A percentile compares a stretch with the other conserved stretches of the same genome.
Conservation (phyloP, 2,329 filamentous ascomycete genomes). For the Aspergillus tamarii region DNA sequence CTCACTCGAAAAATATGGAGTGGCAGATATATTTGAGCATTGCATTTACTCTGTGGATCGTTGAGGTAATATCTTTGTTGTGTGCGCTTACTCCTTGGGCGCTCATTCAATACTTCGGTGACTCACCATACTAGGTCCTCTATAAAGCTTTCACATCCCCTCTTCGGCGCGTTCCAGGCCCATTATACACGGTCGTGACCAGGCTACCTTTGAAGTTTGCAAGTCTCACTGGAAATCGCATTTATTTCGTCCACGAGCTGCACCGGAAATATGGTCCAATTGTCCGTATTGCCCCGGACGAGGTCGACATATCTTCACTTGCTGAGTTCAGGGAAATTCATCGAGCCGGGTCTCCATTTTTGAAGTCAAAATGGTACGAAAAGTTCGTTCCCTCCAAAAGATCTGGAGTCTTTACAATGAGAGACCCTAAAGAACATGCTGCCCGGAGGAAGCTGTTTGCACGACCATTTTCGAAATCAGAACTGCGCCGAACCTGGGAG, state of each 20-base stretch:
- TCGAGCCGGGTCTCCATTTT: slow-evolving; percentile 28
- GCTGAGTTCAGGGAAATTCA: slow-evolving; percentile 31
- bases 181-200: slow-evolving; percentile 11
- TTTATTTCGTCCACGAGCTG: slow-evolving; percentile 24
- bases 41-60: not conserved
- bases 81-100: not conserved
- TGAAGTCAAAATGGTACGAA: slow-evolving; percentile 34
- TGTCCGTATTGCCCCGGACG: slow-evolving; percentile 27
- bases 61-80: not conserved
- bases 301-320: slow-evolving; percentile 40
- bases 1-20: not conserved
- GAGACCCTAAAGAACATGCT: slow-evolving; percentile 43
- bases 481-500: slow-evolving; percentile 25
- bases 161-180: slow-evolving; percentile 9
- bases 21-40: not conserved
- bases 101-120: not conserved
- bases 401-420: slow-evolving; percentile 44
- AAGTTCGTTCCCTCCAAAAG: slow-evolving; percentile 14
- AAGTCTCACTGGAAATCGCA: slow-evolving; percentile 13
- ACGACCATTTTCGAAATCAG: slow-evolving; percentile 31
- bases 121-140: not conserved
- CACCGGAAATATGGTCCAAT: slow-evolving; percentile 29
- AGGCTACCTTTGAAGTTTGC: slow-evolving; percentile 12
- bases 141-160: not conserved
- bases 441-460: slow-evolving; percentile 47